Percentiles rank a stretch among this genome's conserved stretches.
phyloP scores from a whole-genome alignment of 768 basidiomycete species.

The Pisolithus sp. region DNA sequence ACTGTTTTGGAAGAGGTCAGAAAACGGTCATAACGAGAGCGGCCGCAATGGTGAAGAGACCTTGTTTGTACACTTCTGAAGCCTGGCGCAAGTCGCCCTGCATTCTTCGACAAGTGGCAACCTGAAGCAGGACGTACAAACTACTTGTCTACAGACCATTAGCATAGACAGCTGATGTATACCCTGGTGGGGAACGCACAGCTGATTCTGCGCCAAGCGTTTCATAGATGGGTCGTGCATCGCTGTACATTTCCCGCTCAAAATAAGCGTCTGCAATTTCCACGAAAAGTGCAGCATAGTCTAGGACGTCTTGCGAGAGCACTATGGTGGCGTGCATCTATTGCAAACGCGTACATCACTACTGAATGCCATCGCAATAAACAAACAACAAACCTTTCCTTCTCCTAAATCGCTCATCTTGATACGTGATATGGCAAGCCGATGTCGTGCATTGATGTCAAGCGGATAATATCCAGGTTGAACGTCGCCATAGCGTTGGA shows the following conservation, averaged over 20 bases:
- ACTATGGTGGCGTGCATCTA: slow-evolving; percentile 77
- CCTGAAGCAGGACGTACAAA: slow-evolving; percentile 64
- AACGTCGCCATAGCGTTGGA: slow-evolving; percentile 39
- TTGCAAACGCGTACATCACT: background rate
- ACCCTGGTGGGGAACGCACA: slow-evolving; percentile 35
- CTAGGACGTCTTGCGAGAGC: slow-evolving; percentile 60
- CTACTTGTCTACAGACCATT: slow-evolving; percentile 55
- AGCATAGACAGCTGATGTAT: background rate
- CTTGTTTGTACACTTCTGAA: slow-evolving; percentile 75
- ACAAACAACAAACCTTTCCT: slow-evolving; percentile 54
- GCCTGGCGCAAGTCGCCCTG: slow-evolving; percentile 71
- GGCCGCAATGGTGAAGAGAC: slow-evolving; percentile 33
- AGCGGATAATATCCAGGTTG: slow-evolving; percentile 41
- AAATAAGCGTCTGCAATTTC: slow-evolving; percentile 87
- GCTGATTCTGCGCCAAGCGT: slow-evolving; percentile 66
- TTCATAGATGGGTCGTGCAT: slow-evolving; percentile 78
- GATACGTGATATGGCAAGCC: slow-evolving; percentile 77
- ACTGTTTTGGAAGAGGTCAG: slow-evolving; percentile 38
- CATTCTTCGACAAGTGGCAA: slow-evolving; percentile 77
- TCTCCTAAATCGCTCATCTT: slow-evolving; percentile 75
- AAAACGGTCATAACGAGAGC: background rate
- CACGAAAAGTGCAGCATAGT: slow-evolving; percentile 71
- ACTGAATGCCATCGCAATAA: background rate
- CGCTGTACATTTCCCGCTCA: slow-evolving; percentile 65
- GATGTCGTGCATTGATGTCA: slow-evolving; percentile 60